Conservation (phyloP, 2,329 filamentous ascomycete species). For the Neonectria faginata region DNA sequence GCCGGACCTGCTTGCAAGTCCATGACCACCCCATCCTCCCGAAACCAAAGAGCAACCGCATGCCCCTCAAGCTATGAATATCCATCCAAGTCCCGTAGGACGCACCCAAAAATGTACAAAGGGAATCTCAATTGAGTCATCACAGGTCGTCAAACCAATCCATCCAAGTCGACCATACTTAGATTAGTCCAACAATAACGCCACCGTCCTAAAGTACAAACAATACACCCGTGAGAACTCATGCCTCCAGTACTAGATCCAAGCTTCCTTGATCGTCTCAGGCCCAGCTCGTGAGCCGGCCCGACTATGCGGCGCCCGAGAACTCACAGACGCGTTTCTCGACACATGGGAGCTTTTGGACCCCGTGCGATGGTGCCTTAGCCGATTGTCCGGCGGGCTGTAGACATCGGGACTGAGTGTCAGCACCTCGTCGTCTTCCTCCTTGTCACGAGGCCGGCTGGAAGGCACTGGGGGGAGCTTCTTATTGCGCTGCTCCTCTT, state of each 20-base stretch:
- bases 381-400: conserved; percentile 50
- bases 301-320: conserved; percentile 33
- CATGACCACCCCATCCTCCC: not conserved
- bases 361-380: conserved; percentile 23
- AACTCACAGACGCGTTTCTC: conserved; percentile 35
- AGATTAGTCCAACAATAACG: not conserved
- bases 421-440: conserved; percentile 47
- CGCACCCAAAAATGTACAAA: conserved; percentile 1
- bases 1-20: not conserved
- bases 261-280: conserved; percentile 21
- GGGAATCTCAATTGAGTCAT: conserved; percentile 10
- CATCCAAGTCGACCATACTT: not conserved
- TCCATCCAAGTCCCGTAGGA: not conserved
- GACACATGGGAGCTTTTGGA: conserved; percentile 36
- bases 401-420: conserved; percentile 67
- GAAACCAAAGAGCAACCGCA: not conserved
- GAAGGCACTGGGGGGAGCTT: conserved; percentile 53
- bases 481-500: conserved; percentile 39
- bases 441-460: conserved; percentile 32
- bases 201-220: not conserved
- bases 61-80: not conserved
- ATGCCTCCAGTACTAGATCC: conserved; percentile 18
- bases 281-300: conserved; percentile 22
- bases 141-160: conserved; percentile 13
- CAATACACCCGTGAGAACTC: not conserved